Evolutionary conservation across 2,329 filamentous ascomycete species (phyloP).

Genomic region (Chaetomiaceae sp.): DNA sequence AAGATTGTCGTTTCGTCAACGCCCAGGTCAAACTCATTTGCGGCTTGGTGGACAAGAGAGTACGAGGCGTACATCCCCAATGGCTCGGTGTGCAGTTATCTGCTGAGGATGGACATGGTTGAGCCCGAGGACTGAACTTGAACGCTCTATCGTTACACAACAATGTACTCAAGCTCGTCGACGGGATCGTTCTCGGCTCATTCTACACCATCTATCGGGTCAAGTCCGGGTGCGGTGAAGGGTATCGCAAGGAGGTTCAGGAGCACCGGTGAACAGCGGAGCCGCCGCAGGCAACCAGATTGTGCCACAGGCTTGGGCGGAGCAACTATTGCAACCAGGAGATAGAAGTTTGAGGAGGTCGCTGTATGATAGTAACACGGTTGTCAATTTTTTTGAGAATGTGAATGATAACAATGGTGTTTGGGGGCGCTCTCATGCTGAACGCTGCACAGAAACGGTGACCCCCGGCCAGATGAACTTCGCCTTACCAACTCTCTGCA

Average conservation of each 20-base stretch:
- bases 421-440: no score
- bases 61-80: constrained; percentile 21
- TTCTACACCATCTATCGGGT: no score
- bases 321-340: neutral
- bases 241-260: no score
- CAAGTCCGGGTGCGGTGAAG: no score
- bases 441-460: no score
- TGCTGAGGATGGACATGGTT: constrained; percentile 18
- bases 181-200: neutral
- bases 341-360: neutral
- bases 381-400: no score
- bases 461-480: no score
- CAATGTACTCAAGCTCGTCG: neutral
- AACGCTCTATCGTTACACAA: neutral
- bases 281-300: neutral
- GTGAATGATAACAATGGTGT: no score
- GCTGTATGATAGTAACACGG: neutral
- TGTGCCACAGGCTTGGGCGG: constrained; percentile 1
- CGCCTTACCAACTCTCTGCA: no score
- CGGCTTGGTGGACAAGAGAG: constrained; percentile 20
- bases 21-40: constrained; percentile 11
- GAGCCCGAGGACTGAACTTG: constrained; percentile 5
- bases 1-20: constrained; percentile 12
- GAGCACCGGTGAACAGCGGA: neutral
- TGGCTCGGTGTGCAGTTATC: constrained; percentile 11